Conservation (phyloP, 208 protist genomes). For the Porcisia hertigi region DNA sequence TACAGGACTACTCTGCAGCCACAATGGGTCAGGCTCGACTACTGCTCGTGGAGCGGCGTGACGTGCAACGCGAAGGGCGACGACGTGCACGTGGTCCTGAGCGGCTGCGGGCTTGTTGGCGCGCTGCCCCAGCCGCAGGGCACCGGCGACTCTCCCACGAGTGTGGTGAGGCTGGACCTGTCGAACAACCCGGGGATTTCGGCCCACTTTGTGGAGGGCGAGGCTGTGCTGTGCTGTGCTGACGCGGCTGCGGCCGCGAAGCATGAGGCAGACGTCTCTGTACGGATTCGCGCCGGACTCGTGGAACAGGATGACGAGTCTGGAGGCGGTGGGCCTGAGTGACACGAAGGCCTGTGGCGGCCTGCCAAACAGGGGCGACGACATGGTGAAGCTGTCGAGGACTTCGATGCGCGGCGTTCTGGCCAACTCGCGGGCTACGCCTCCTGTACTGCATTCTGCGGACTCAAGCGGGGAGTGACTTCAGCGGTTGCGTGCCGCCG, state of each 20-base stretch:
- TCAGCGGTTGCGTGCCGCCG: constrained; percentile 25
- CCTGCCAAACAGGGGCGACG: no score
- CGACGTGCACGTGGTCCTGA: constrained; percentile 23
- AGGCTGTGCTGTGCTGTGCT: constrained; percentile 5
- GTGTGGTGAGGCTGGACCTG: constrained; percentile 29
- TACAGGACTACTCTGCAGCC: constrained; percentile 14
- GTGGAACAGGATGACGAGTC: constrained; percentile 19
- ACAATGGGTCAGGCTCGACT: constrained; percentile 23
- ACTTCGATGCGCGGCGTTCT: constrained; percentile 27
- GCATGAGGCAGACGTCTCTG: constrained; percentile 28
- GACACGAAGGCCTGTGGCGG: neutral
- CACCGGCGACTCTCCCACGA: neutral
- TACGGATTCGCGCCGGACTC: constrained; percentile 10
- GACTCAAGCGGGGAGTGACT: constrained; percentile 19
- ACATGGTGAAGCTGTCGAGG: constrained; percentile 24
- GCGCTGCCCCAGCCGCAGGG: constrained; percentile 15
- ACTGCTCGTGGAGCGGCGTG: constrained; percentile 30
- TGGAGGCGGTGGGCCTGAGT: constrained; percentile 15
- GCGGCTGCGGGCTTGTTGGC: constrained; percentile 15
- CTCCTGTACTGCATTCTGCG: constrained; percentile 16
- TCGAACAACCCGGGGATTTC: constrained; percentile 21
- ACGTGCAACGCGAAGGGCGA: constrained; percentile 28
- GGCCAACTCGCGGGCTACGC: constrained; percentile 7
- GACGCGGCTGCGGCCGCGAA: constrained; percentile 17
- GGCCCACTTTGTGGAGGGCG: constrained; percentile 17